Conservation (phyloP, 768 basidiomycete genomes). For the Hirschioporus abietinus region DNA sequence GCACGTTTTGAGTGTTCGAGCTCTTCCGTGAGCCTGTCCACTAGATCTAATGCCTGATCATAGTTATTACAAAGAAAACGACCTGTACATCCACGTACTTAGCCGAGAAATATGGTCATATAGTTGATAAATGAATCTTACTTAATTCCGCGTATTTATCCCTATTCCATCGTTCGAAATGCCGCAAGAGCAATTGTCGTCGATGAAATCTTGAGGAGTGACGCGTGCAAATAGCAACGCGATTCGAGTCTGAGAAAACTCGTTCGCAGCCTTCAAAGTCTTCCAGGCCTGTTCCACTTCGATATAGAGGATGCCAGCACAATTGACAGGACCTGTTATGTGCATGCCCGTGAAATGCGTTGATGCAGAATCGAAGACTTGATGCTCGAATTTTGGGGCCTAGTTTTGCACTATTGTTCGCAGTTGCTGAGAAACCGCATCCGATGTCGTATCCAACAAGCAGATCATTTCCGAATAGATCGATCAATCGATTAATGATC, state of each 20-base stretch:
- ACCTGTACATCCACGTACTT: no score
- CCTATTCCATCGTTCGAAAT: conserved; percentile 18
- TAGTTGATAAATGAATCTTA: conserved; percentile 7
- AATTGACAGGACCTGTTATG: conserved; percentile 26
- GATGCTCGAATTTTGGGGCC: conserved; percentile 8
- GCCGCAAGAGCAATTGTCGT: conserved; percentile 21
- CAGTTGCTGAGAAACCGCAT: conserved; percentile 19
- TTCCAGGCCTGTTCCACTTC: conserved; percentile 20
- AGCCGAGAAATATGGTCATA: no score
- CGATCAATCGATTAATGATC: conserved; percentile 14
- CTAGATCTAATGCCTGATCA: background rate
- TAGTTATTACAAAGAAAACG: conserved; percentile 9
- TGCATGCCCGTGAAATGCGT: conserved; percentile 25
- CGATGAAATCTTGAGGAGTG: conserved; percentile 23
- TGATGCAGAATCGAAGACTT: conserved; percentile 16
- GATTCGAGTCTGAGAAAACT: conserved; percentile 23
- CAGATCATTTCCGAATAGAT: conserved; percentile 16
- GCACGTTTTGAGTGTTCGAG: background rate
- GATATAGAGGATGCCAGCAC: conserved; percentile 22
- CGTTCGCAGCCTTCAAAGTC: conserved; percentile 25
- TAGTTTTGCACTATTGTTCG: conserved; percentile 13
- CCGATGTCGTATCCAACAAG: conserved; percentile 23
- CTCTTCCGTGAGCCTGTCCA: background rate
- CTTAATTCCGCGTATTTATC: conserved; percentile 21
- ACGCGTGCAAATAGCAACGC: conserved; percentile 16